Evolutionary conservation across 352 stramenopile genomes (phyloP), one percentile per base, ranked within the genome.

Genomic region (Phytophthora meadii): DNA sequence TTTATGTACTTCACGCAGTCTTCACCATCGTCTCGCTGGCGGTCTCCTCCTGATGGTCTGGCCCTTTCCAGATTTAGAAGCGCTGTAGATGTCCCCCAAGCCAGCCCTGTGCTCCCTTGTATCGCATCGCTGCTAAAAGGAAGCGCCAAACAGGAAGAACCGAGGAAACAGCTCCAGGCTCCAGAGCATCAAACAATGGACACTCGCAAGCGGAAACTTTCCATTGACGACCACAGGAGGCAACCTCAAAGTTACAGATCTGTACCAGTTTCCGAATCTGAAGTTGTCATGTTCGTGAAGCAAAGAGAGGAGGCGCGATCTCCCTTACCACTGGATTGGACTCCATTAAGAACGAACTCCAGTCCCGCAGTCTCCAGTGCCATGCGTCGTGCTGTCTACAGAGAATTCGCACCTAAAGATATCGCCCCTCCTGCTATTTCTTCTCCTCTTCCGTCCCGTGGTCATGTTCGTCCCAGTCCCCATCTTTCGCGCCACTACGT

Each of bases 111-210:
- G 19, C 17, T 72, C 40, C 65, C 59, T 3, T 37, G 11, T 15
- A 69, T 72, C 32, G 17, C 65, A 11, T 72, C 65, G 32, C 41
- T 72, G 10, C 30, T 72, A 24, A 58, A 40, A 2, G n/a, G 8
- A 40, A 24, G 41, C 27, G 12, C 19, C 27, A 15, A 8, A 28
- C 41, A 6, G 15, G 44, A 9, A 22, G 7, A 44, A 19, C 24
- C 2, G 1, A 22, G 14, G 17, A 53, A 36, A 10, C 30, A 42
- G 9, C 22, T 65, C 2, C 28, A 28, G 11, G 9, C 25, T 17
- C 28, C 1, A 64, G 36, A 37, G 8, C 30, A 36, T 14, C 30
- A 36, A 0, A 27, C 28, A 25, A 15, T 9, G 32, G 40, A 41
- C 10, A 41, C 46, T n/a, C 45, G 19, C 42, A 65, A 51, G 47